Conservation (phyloP, 2,329 filamentous ascomycete species). For the Pyricularia pennisetigena region DNA sequence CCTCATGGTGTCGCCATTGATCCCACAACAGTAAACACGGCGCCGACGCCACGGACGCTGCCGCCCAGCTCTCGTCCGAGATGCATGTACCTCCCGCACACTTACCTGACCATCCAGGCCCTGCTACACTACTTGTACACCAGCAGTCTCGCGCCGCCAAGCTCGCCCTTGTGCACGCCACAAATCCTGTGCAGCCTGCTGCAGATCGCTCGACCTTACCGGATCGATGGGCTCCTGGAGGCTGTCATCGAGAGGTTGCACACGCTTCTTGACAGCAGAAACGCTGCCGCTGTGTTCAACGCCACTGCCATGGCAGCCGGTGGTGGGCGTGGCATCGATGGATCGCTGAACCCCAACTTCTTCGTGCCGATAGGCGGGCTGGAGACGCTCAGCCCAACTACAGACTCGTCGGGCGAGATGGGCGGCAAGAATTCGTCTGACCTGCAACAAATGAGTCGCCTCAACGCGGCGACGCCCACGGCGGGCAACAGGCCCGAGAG, state of each 20-base stretch:
- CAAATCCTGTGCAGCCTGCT: slow-evolving; percentile 93
- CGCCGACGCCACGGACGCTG: slow-evolving; percentile 46
- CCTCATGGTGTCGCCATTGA: slow-evolving; percentile 23
- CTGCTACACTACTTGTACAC: slow-evolving; percentile 92
- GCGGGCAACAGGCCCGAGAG: slow-evolving; percentile 25
- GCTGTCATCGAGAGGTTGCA: slow-evolving; percentile 88
- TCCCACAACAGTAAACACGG: slow-evolving; percentile 39
- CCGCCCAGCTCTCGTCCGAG: slow-evolving; percentile 62
- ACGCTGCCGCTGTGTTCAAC: slow-evolving; percentile 95
- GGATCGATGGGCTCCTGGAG: slow-evolving; percentile 85
- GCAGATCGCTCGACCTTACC: slow-evolving; percentile 87
- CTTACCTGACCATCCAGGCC: slow-evolving; percentile 77
- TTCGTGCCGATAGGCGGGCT: slow-evolving; percentile 40
- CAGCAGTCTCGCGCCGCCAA: slow-evolving; percentile 68
- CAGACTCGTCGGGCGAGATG: slow-evolving; percentile 15
- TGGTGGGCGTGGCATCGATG: slow-evolving; percentile 75
- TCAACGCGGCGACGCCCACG: slow-evolving; percentile 33
- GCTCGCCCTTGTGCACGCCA: slow-evolving; percentile 75
- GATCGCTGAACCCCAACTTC: slow-evolving; percentile 52
- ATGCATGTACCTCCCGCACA: slow-evolving; percentile 88
- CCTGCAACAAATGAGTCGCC: slow-evolving; percentile 26
- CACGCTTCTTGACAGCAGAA: slow-evolving; percentile 79
- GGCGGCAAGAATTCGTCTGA: slow-evolving; percentile 9
- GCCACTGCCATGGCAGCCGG: slow-evolving; percentile 96
- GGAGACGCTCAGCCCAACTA: slow-evolving; percentile 25